phyloP scores from a whole-genome alignment of 2,329 filamentous ascomycete species.

The Fusarium sp. region DNA sequence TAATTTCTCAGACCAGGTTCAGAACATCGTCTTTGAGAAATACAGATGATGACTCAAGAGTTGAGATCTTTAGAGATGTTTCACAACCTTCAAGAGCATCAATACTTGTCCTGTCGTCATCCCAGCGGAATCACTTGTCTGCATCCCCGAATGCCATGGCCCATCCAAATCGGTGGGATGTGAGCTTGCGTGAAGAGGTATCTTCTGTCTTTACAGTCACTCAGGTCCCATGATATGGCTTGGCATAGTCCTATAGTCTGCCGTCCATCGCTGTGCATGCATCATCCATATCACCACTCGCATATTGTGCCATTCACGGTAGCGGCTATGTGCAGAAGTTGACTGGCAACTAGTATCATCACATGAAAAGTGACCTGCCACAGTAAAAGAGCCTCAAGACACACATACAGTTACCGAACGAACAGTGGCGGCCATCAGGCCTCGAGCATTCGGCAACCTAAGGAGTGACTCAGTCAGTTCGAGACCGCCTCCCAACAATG shows the following conservation, averaged over 20 bases:
- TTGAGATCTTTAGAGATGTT: neutral
- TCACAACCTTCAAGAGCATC: neutral
- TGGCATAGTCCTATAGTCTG: neutral
- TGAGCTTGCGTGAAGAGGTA: neutral
- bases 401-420: neutral
- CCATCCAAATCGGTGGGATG: slow-evolving; percentile 18
- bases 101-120: neutral
- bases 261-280: slow-evolving; percentile 7
- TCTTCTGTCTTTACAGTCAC: neutral
- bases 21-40: neutral
- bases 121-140: slow-evolving; percentile 4
- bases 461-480: slow-evolving; percentile 1
- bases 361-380: slow-evolving; percentile 3
- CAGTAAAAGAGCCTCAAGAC: slow-evolving; percentile 20
- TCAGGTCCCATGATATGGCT: neutral
- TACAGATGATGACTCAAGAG: neutral
- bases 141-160: slow-evolving; percentile 12
- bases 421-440: neutral
- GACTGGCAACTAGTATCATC: slow-evolving; percentile 7
- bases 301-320: slow-evolving; percentile 28
- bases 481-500: slow-evolving; percentile 9
- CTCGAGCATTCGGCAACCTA: slow-evolving; percentile 3
- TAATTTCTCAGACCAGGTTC: neutral
- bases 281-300: slow-evolving; percentile 15
- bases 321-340: slow-evolving; percentile 24